phyloP scores from a whole-genome alignment of 1,284 basidiomycete genomes.

The Pulveroboletus sp. region DNA sequence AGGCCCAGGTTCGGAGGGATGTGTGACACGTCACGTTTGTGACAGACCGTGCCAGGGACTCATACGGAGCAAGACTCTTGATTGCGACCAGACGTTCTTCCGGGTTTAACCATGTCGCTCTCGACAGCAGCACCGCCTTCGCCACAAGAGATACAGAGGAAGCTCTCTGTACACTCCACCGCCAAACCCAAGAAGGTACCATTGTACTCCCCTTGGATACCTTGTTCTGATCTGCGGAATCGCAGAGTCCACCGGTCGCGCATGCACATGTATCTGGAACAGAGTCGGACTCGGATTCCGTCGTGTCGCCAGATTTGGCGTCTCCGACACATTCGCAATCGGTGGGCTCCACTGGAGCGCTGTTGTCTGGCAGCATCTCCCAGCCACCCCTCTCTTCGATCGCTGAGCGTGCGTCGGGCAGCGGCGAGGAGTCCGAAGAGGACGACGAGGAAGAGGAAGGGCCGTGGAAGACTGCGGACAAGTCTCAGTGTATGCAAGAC shows the following conservation, averaged over 20 bases:
- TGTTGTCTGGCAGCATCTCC: constrained; percentile 41
- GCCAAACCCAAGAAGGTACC: constrained; percentile 49
- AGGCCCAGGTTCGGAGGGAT: too few relatives aligned
- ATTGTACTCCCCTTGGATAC: neutral
- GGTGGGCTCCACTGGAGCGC: constrained; percentile 27
- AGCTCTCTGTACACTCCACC: constrained; percentile 76
- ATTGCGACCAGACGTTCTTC: constrained; percentile 13
- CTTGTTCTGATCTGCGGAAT: constrained; percentile 16
- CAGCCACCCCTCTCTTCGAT: constrained; percentile 70
- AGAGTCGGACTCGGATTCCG: constrained; percentile 86
- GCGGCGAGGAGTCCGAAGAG: constrained; percentile 71
- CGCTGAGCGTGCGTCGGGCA: constrained; percentile 67
- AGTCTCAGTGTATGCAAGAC: constrained; percentile 42
- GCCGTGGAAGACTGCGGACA: constrained; percentile 59
- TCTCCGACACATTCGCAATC: constrained; percentile 40
- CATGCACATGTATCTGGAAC: constrained; percentile 65
- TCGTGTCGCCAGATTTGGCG: constrained; percentile 54
- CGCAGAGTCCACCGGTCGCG: constrained; percentile 38
- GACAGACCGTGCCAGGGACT: constrained; percentile 23
- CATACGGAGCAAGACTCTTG: constrained; percentile 9
- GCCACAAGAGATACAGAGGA: constrained; percentile 83
- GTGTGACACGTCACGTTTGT: constrained; percentile 32
- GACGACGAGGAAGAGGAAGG: constrained; percentile 68
- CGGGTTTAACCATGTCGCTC: constrained; percentile 43
- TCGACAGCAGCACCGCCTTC: constrained; percentile 71